Evolutionary conservation across 345 rosid genomes (phyloP).

Genomic region (Hibiscus tridactylites): DNA sequence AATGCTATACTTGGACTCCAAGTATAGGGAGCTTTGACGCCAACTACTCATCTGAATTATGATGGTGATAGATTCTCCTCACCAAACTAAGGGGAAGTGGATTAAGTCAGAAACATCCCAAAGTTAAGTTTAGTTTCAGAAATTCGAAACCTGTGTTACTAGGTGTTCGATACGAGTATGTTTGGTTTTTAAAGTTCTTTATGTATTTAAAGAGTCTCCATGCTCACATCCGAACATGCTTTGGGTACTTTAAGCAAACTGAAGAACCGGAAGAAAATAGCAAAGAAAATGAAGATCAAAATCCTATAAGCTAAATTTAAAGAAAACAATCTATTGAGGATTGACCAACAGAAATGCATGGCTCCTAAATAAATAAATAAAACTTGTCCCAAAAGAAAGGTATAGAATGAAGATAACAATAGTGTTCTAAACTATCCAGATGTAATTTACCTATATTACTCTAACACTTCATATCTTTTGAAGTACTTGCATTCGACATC

Average conservation of each 20-base stretch:
- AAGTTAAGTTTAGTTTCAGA: background rate
- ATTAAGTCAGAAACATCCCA: background rate
- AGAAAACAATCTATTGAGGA: background rate
- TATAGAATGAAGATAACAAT: background rate
- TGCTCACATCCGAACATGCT: too few species aligned
- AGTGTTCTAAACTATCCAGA: background rate
- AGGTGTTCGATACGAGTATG: background rate
- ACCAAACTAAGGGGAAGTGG: background rate
- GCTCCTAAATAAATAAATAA: background rate
- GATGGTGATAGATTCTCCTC: background rate
- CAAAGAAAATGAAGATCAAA: background rate
- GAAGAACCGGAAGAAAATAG: background rate
- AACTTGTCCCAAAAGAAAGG: background rate
- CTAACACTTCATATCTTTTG: background rate
- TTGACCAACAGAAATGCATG: background rate
- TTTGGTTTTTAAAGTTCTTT: too few species aligned
- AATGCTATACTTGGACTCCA: background rate
- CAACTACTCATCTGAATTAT: background rate
- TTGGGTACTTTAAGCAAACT: background rate
- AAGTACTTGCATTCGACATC: background rate
- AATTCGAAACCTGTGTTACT: background rate
- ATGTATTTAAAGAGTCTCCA: too few species aligned
- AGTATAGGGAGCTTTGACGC: background rate
- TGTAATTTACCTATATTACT: background rate
- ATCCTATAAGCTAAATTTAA: background rate